Conservation (phyloP, 2,329 filamentous ascomycete genomes). For the Aspergillus quadrilineatus region DNA sequence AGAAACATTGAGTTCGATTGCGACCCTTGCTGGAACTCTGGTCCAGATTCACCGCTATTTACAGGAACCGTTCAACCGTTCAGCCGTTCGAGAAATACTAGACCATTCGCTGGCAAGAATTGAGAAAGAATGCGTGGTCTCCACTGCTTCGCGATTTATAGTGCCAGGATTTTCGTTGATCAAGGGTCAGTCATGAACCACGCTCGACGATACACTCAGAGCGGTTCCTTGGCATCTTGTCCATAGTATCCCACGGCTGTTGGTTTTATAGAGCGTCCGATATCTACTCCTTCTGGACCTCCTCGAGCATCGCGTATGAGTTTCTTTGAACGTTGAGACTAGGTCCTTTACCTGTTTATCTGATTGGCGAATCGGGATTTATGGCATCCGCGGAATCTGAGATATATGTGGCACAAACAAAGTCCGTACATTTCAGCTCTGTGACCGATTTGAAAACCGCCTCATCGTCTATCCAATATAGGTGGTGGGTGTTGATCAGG, state of each 20-base stretch:
- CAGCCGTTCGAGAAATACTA: not conserved
- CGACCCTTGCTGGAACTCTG: not conserved
- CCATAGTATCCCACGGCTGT: not conserved
- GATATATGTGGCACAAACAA: not conserved
- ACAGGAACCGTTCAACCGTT: not conserved
- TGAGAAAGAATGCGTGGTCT: not conserved
- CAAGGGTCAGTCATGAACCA: not conserved
- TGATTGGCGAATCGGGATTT: not conserved
- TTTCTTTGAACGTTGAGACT: too few species aligned
- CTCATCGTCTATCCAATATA: not conserved
- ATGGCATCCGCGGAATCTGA: not conserved
- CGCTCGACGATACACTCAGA: not conserved
- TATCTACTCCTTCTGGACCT: too few species aligned
- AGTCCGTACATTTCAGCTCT: not conserved
- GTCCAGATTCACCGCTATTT: constrained; percentile 3
- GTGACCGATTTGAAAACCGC: not conserved
- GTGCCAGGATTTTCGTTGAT: not conserved
- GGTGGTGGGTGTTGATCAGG: not conserved
- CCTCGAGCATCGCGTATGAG: too few species aligned
- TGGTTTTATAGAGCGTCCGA: too few species aligned
- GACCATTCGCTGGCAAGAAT: not conserved
- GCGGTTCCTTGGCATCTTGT: not conserved
- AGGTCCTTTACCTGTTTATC: not conserved
- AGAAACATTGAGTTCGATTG: not conserved
- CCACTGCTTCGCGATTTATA: not conserved